phyloP scores from a whole-genome alignment of 2,329 filamentous ascomycete genomes.

The Fusarium chaquense region DNA sequence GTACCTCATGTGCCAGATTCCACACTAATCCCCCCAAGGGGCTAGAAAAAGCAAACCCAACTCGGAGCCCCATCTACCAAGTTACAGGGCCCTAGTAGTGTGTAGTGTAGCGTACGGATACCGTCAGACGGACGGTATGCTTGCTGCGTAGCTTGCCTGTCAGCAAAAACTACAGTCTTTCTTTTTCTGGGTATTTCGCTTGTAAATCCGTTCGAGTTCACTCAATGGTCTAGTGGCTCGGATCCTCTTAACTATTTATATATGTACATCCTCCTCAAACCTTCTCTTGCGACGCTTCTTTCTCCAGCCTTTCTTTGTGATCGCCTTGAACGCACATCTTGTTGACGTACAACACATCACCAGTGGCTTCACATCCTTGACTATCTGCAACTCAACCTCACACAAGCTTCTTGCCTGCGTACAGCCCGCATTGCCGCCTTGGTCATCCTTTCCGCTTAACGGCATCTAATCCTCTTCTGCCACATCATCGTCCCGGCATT shows the following conservation, averaged over 20 bases:
- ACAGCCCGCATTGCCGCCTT: conserved; percentile 35
- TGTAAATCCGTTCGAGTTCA: conserved; percentile 39
- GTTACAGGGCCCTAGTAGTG: conserved; percentile 32
- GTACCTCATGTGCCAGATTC: conserved; percentile 46
- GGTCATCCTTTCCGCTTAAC: conserved; percentile 27
- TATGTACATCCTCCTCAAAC: conserved; percentile 10
- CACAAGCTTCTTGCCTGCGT: conserved; percentile 35
- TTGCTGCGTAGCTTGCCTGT: conserved; percentile 43
- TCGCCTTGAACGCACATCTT: conserved; percentile 14
- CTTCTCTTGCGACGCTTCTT: conserved; percentile 7
- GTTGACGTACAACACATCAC: conserved; percentile 22
- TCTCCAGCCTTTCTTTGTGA: conserved; percentile 13
- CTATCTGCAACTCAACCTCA: conserved; percentile 32
- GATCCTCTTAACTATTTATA: conserved; percentile 22
- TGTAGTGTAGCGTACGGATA: conserved; percentile 25
- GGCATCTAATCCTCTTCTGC: conserved; percentile 47
- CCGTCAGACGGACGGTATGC: conserved; percentile 19
- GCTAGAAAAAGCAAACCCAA: conserved; percentile 46
- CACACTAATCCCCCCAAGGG: conserved; percentile 43
- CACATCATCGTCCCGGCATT: conserved; percentile 46
- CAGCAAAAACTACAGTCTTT: conserved; percentile 45
- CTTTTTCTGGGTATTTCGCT: conserved; percentile 43
- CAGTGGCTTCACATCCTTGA: conserved; percentile 17
- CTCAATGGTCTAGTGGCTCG: conserved; percentile 37
- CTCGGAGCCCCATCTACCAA: conserved; percentile 39